Evolutionary conservation across 2,329 filamentous ascomycete species (phyloP).

Genomic region (Aschersonia sp.): DNA sequence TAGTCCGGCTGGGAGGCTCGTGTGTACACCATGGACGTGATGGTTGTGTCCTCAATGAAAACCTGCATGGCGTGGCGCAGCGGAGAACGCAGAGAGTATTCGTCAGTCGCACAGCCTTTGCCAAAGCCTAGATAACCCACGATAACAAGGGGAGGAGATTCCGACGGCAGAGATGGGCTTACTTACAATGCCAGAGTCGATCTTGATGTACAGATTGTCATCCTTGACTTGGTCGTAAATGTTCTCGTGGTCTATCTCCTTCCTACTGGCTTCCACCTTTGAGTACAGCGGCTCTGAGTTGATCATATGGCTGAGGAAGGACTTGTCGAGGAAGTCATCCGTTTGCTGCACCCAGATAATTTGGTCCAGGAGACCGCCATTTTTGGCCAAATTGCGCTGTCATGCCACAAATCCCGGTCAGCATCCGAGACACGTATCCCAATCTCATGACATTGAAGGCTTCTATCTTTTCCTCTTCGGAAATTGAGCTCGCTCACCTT

Average conservation of each 20-base stretch:
- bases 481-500: slow-evolving; percentile 13
- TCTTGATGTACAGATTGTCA: slow-evolving; percentile 26
- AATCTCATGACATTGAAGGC: no score
- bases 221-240: slow-evolving; percentile 31
- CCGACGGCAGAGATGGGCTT: neutral
- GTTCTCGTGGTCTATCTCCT: slow-evolving; percentile 17
- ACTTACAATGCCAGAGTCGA: slow-evolving; percentile 23
- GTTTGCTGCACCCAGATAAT: slow-evolving; percentile 30
- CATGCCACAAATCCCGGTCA: neutral
- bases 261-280: slow-evolving; percentile 12
- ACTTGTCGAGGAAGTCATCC: slow-evolving; percentile 20
- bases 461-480: neutral
- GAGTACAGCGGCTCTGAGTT: slow-evolving; percentile 21
- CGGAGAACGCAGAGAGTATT: neutral
- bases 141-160: no score
- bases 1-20: slow-evolving; percentile 30
- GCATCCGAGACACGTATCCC: no score
- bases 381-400: slow-evolving; percentile 26
- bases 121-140: no score
- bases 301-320: slow-evolving; percentile 23
- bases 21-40: slow-evolving; percentile 37
- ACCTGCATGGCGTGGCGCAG: slow-evolving; percentile 10
- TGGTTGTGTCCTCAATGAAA: slow-evolving; percentile 18
- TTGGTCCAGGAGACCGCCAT: slow-evolving; percentile 28
- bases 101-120: no score